Percentiles rank a stretch among this genome's conserved stretches.
These are phyloP conservation scores for Trifolium fragiferum DNA, from an alignment of 306 rosid genomes.

Conservation along the genomic window DNA sequence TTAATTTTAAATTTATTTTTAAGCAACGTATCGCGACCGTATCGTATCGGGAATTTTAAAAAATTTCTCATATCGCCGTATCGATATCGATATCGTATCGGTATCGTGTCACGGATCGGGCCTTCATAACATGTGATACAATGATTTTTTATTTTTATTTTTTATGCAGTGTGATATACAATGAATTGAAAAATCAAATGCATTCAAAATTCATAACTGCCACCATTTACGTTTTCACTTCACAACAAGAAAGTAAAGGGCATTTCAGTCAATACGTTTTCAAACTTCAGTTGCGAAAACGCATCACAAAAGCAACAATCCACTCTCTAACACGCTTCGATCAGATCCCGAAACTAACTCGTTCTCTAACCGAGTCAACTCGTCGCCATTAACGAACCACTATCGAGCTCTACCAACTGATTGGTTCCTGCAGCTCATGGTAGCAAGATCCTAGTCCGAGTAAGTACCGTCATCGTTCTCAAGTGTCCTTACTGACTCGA, in stretches of 20 bases:
- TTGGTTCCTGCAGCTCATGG: slow-evolving; percentile 16
- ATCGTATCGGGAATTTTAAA: too few relatives aligned
- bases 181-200: background rate
- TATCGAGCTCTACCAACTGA: background rate
- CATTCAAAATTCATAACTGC: background rate
- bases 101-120: too few relatives aligned
- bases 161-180: too few relatives aligned
- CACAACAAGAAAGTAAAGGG: background rate
- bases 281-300: slow-evolving; percentile 32
- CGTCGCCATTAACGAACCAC: slow-evolving; percentile 40
- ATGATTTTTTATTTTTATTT: too few relatives aligned
- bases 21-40: too few relatives aligned
- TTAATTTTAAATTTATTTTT: too few relatives aligned
- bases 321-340: background rate
- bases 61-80: too few relatives aligned
- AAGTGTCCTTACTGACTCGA: slow-evolving; percentile 36
- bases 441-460: slow-evolving; percentile 37
- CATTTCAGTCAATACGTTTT: slow-evolving; percentile 26
- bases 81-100: too few relatives aligned
- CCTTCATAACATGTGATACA: too few relatives aligned
- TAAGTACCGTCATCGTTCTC: background rate
- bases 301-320: slow-evolving; percentile 20
- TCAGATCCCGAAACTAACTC: slow-evolving; percentile 39
- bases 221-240: slow-evolving; percentile 15
- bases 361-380: slow-evolving; percentile 53